Evolutionary conservation across 2,329 filamentous ascomycete genomes (phyloP).

Genomic region (Fusarium gaditjirri): DNA sequence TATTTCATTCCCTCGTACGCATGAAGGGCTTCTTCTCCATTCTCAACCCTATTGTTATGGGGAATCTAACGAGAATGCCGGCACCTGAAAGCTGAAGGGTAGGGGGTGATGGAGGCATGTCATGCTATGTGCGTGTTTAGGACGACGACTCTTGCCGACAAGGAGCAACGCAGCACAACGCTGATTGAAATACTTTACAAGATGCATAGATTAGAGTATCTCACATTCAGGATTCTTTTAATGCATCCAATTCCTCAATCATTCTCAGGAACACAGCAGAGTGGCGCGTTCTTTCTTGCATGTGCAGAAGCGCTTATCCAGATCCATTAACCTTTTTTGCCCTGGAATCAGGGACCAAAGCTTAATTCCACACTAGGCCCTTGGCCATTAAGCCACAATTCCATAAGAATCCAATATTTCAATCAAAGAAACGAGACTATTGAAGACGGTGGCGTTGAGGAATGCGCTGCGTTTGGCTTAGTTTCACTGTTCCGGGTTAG

Average conservation of each 20-base stretch:
- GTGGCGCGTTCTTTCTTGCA: slow-evolving; percentile 15
- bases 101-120: too few relatives aligned
- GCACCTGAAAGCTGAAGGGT: background rate
- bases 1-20: slow-evolving; percentile 17
- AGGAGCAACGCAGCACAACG: too few relatives aligned
- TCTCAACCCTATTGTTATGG: background rate
- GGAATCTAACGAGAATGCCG: background rate
- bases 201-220: background rate
- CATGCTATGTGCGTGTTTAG: background rate
- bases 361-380: slow-evolving; percentile 3
- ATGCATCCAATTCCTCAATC: background rate
- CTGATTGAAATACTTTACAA: background rate
- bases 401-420: slow-evolving; percentile 10
- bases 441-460: slow-evolving; percentile 8
- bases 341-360: slow-evolving; percentile 30
- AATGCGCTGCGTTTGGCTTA: slow-evolving; percentile 5
- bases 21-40: slow-evolving; percentile 33
- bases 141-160: background rate
- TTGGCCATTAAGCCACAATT: slow-evolving; percentile 22
- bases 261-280: background rate
- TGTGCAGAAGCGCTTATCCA: background rate
- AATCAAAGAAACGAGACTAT: background rate
- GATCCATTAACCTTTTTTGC: background rate
- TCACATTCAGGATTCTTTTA: background rate
- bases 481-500: background rate